Evolutionary conservation across 1,284 basidiomycete genomes (phyloP), one percentile per base, ranked within the genome.

Genomic region (Tranzscheliella williamsii): DNA sequence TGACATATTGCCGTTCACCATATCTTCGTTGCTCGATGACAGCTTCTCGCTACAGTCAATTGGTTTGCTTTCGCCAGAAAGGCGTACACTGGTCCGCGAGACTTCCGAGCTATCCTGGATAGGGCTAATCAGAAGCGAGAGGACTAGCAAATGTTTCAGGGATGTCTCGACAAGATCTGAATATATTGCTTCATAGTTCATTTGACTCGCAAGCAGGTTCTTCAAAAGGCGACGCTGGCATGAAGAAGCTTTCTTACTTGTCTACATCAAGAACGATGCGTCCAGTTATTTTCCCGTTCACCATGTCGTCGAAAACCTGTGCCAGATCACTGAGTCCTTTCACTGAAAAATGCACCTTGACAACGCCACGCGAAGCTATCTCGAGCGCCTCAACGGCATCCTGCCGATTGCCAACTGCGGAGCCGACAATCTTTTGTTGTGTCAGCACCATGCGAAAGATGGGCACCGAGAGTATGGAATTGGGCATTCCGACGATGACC

Each of bases 401-500:
- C 30, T 58, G 61, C 8, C 67, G 55, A 41, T 74, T 76, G 6
- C 86, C 88, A 38, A 90, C 87, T 71, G 89, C 89, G 2, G 86
- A 87, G 5, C 87, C 87, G 46, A 85, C 80, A 72, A 90, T 86
- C 55, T 80, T 83, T 66, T 88, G 85, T 67, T 80, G 83, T 79
- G 84, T 43, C 13, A 68, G 46, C n/a, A 73, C 74, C 35, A 56
- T 65, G 80, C 83, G 87, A 81, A 90, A 90, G 64, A 90, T 86
- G 23, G 85, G 83, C 0, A 85, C 83, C n/a, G 84, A 80, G 12
- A 89, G 79, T 22, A 77, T 81, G 0, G 84, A 83, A 26, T 83
- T 79, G 7, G 83, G 84, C 12, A 90, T 79, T 29, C 88, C 88
- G 29, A 90, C 86, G 26, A 83, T 85, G 81, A 91, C 88, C 46